phyloP scores from a whole-genome alignment of 768 basidiomycete species.

The Boletales sp. region DNA sequence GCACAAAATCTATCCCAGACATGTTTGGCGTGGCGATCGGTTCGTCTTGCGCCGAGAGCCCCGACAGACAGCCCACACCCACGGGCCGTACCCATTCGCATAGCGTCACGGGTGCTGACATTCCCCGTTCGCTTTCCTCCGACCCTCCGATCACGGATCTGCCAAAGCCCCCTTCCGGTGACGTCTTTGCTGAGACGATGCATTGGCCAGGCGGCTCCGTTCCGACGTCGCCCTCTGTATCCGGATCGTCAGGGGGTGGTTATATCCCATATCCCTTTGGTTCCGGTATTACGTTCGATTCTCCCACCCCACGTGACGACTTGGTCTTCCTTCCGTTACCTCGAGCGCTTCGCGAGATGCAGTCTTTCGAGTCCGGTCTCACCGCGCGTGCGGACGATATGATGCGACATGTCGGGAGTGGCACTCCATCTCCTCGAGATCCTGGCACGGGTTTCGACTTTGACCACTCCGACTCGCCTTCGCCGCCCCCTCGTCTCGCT shows the following conservation, averaged over 20 bases:
- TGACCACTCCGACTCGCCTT: conserved; percentile 7
- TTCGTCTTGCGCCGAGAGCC: conserved; percentile 29
- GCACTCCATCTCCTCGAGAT: conserved; percentile 7
- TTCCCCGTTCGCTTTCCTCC: conserved; percentile 39
- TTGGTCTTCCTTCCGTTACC: conserved; percentile 43
- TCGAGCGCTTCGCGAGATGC: conserved; percentile 73
- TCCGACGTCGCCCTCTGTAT: conserved; percentile 33
- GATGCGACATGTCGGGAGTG: conserved; percentile 15
- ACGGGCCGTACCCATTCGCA: conserved; percentile 69
- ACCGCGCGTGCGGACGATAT: conserved; percentile 61
- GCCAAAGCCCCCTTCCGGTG: conserved; percentile 33
- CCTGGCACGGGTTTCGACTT: background rate
- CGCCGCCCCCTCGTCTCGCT: conserved; percentile 19
- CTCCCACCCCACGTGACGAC: conserved; percentile 46
- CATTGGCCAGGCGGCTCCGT: conserved; percentile 44
- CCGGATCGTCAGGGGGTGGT: conserved; percentile 19
- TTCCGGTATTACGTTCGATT: conserved; percentile 55
- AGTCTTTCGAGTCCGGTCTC: conserved; percentile 79
- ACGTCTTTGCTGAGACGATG: conserved; percentile 67
- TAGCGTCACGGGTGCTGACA: conserved; percentile 71
- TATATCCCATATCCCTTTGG: conserved; percentile 60
- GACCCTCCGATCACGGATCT: conserved; percentile 22
- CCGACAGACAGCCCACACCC: conserved; percentile 27
- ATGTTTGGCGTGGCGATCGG: conserved; percentile 28
- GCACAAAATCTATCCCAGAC: conserved; percentile 75